phyloP scores from a whole-genome alignment of 1,284 basidiomycete species.

The Ceraceosorus guamensis region DNA sequence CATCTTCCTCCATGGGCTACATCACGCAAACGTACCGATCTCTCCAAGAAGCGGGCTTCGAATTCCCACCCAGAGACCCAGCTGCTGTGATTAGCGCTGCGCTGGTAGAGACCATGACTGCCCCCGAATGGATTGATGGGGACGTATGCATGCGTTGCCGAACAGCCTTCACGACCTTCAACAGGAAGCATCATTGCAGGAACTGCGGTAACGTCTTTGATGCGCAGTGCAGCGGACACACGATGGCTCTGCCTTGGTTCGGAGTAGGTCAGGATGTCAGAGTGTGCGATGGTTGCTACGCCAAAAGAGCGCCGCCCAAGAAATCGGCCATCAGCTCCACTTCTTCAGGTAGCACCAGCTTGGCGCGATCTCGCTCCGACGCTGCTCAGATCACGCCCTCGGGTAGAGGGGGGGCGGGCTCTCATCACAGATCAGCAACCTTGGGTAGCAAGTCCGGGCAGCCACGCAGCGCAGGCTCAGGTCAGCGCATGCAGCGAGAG shows the following conservation, averaged over 20 bases:
- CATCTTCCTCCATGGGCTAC: conserved; percentile 35
- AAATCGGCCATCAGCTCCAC: conserved; percentile 15
- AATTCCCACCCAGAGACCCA: conserved; percentile 72
- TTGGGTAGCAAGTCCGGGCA: conserved; percentile 18
- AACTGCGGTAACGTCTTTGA: conserved; percentile 98
- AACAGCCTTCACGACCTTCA: conserved; percentile 85
- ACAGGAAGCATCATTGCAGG: conserved; percentile 95
- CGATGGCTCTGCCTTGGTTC: conserved; percentile 79
- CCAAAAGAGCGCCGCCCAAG: conserved; percentile 32
- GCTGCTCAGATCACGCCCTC: conserved; percentile 18
- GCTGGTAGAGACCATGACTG: conserved; percentile 41
- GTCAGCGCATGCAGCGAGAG: conserved; percentile 51
- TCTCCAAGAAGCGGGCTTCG: conserved; percentile 57
- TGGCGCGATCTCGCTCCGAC: conserved; percentile 15
- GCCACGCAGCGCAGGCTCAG: conserved; percentile 1
- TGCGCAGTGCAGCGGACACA: conserved; percentile 81
- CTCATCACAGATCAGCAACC: conserved; percentile 45
- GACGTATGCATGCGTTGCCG: conserved; percentile 90
- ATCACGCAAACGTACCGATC: conserved; percentile 40
- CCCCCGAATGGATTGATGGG: conserved; percentile 94
- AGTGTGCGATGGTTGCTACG: conserved; percentile 78
- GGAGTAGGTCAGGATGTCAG: conserved; percentile 88
- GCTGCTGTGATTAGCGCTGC: conserved; percentile 52
- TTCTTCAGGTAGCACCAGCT: conserved; percentile 12
- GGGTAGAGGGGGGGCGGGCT: conserved; percentile 25